Evolutionary conservation across 441 rosid species (phyloP).

Genomic region (Corymbia citriodora): DNA sequence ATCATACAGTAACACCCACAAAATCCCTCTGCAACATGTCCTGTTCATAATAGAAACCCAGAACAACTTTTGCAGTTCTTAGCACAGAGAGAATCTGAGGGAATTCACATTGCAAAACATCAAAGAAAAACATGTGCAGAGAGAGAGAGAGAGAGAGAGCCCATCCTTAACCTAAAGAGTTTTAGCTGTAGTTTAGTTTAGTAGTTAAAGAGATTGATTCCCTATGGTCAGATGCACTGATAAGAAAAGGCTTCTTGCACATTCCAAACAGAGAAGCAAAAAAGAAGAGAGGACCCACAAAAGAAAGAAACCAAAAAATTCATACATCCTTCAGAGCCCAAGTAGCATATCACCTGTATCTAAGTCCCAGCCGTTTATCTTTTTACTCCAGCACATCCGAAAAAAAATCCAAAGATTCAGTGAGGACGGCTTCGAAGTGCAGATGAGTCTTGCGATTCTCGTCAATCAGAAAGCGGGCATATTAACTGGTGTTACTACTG

Average conservation of each 20-base stretch:
- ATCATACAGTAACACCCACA: background rate
- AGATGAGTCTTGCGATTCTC: background rate
- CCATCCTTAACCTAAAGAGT: background rate
- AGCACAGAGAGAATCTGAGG: background rate
- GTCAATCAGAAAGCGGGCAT: background rate
- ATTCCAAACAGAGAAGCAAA: background rate
- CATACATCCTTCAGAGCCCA: background rate
- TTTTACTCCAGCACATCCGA: background rate
- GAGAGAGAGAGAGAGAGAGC: background rate
- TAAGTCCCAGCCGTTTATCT: background rate
- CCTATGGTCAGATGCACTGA: background rate
- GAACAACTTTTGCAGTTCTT: rapidly evolving
- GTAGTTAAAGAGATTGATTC: background rate
- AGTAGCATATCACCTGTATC: background rate
- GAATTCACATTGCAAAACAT: background rate
- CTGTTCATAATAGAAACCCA: background rate
- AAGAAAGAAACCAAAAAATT: background rate
- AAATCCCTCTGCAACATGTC: background rate
- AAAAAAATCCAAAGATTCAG: background rate
- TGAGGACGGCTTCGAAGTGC: background rate
- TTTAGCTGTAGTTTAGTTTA: background rate
- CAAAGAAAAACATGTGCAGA: background rate
- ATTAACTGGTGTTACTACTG: background rate
- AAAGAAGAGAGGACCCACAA: background rate
- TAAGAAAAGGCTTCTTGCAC: background rate